Evolutionary conservation across 2,329 filamentous ascomycete species (phyloP), one percentile per base, ranked within the genome.

Genomic region (Fonsecaea pedrosoi): DNA sequence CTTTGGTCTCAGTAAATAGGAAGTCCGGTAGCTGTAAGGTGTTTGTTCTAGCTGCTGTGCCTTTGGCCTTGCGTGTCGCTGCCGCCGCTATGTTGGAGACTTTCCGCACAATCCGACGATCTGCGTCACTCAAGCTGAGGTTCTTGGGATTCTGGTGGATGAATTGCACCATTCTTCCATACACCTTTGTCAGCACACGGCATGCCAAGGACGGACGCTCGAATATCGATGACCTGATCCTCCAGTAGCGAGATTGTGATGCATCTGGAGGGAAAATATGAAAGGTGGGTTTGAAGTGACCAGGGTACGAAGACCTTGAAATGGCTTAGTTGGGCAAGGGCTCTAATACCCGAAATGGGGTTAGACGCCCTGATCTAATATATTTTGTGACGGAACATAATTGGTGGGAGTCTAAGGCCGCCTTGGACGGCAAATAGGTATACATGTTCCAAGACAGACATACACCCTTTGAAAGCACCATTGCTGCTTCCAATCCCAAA

Each of bases 61-160:
- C 50, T 37, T 63, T 59, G 10, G 38, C 61, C 42, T 61, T 67
- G n/a, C 65, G 60, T 34, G 65, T 64, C 15, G 65, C 65, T 12
- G 65, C 65, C 6, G 60, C 65, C 15, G 62, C 65, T 35, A 12
- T 54, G 45, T 57, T 60, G 50, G 65, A 67, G 2, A 67, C 42
- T 18, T 54, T 61, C 42, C 65, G 65, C 35, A 67, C 62, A n/a
- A 58, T 61, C 13, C 65, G 57, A 30, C 61, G 65, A 48, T 67
- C 65, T 21, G 62, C 32, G 1, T 64, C 61, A 13, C 60, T 67
- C 61, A 67, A 45, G 18, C 37, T 48, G 48, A 53, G 60, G 25
- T 57, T 59, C 10, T 64, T 62, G 30, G 57, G 55, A 40, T 38
- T 54, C 9, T 64, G 61, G 37, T 64, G 42, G 61, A 67, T 67